phyloP scores from a whole-genome alignment of 2,329 filamentous ascomycete genomes.

The Aspergillus alliaceus region DNA sequence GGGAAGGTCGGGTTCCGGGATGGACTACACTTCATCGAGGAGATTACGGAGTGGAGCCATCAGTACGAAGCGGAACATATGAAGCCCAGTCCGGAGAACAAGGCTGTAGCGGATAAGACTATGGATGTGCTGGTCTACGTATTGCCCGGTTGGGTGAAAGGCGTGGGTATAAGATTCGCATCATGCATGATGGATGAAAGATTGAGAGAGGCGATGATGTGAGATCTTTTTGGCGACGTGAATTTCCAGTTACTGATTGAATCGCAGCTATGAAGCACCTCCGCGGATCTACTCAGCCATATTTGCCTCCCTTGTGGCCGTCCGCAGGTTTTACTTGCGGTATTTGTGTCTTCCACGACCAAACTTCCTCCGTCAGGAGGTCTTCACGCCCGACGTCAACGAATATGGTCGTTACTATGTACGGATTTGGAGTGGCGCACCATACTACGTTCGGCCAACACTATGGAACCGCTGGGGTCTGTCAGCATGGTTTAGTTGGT shows the following conservation, averaged over 20 bases:
- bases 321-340: conserved; percentile 57
- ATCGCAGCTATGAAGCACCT: conserved; percentile 18
- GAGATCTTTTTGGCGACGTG: too few species aligned
- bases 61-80: conserved; percentile 62
- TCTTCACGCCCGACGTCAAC: conserved; percentile 51
- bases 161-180: conserved; percentile 51
- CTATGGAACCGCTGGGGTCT: conserved; percentile 64
- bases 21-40: conserved; percentile 53
- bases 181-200: conserved; percentile 63
- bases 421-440: conserved; percentile 58
- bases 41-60: conserved; percentile 50
- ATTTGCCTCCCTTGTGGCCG: conserved; percentile 48
- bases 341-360: conserved; percentile 61
- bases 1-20: conserved; percentile 43
- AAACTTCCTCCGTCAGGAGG: conserved; percentile 37
- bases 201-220: conserved; percentile 65
- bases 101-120: conserved; percentile 58
- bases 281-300: conserved; percentile 20
- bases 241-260: too few species aligned
- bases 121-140: conserved; percentile 62
- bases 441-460: conserved; percentile 63
- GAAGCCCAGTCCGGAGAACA: conserved; percentile 53
- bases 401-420: conserved; percentile 55
- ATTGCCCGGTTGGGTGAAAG: conserved; percentile 47
- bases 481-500: conserved; percentile 49